These are phyloP conservation scores for Kodamaea leandrae DNA, from an alignment of 805 yeast species.

Conservation along the genomic window DNA sequence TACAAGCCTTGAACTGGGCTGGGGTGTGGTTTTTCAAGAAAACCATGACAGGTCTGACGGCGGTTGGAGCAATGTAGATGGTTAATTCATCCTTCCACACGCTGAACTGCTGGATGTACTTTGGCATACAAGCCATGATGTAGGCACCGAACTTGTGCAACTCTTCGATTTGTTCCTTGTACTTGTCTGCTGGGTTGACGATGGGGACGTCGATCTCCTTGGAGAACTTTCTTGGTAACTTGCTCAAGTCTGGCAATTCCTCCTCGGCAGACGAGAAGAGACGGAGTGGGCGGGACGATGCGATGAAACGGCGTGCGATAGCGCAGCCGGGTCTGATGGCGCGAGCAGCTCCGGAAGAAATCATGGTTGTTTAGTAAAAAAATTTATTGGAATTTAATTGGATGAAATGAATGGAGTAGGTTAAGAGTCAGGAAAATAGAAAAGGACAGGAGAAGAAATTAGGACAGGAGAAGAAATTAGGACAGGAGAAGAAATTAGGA, in stretches of 20 bases:
- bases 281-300: slow-evolving; percentile 6
- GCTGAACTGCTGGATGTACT: slow-evolving; percentile 75
- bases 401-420: background rate
- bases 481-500: background rate
- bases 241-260: slow-evolving; percentile 35
- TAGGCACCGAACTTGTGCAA: slow-evolving; percentile 81
- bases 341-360: slow-evolving; percentile 9
- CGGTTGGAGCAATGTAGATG: slow-evolving; percentile 71
- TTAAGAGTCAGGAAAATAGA: background rate
- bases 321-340: slow-evolving; percentile 18
- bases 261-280: slow-evolving; percentile 15
- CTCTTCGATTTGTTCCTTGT: slow-evolving; percentile 62
- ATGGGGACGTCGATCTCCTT: slow-evolving; percentile 44
- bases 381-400: slow-evolving; percentile 8
- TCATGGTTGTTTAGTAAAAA: slow-evolving; percentile 7
- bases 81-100: slow-evolving; percentile 91
- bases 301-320: slow-evolving; percentile 29
- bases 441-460: background rate
- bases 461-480: background rate
- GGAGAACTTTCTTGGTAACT: slow-evolving; percentile 38
- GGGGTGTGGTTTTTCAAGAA: slow-evolving; percentile 78
- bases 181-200: slow-evolving; percentile 76
- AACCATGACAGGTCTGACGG: slow-evolving; percentile 64
- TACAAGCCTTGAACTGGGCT: slow-evolving; percentile 71
- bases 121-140: slow-evolving; percentile 74